Evolutionary conservation across 345 rosid species (phyloP), one percentile per base, ranked within the genome.

Genomic region (Boechera retrofracta): DNA sequence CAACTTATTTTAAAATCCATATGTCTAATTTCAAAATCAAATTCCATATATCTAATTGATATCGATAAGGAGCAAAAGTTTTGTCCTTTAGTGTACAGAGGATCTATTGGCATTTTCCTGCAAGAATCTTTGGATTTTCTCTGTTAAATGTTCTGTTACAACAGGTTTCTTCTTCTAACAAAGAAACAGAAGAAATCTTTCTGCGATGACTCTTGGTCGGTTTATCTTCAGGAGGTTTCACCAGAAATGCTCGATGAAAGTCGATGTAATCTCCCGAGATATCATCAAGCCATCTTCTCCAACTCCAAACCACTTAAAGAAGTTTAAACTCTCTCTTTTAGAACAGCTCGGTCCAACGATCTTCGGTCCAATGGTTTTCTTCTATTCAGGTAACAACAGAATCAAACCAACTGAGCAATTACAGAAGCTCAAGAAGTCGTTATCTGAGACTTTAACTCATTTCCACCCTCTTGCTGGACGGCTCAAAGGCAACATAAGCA

Each of bases 401-500:
- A 56, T 24, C 51, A 71, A 26, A 53, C 55, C 53, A 36, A 2
- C 67, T 9, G 71, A 79, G 36, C 78, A 79, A 57, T 16, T 64
- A 7, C 39, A 64, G 35, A 36, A 49, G 69, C 79, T 79, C 4
- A 88, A 84, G 77, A 18, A 16, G 63, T 83, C 89, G 0, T 64
- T 86, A 11, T 83, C 92, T 0, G 70, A 80, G 61, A 73, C 82
- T n/a, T 62, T 86, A 44, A 80, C 87, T 48, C 82, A 60, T 18
- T 86, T 82, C 69, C 83, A 85, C 79, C 92, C 89, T 1, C 58
- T 80, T 3, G 77, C 83, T 42, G 83, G 83, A 10, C 69, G 67
- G 52, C 72, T 76, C 26, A 76, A 71, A 4, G 75, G 80, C 60
- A 41, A 63, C 21, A 38, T 12, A 35, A 56, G 82, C 0, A 63